phyloP scores from a whole-genome alignment of 371 early-diverging fungal species.

The Mortierella sp. region DNA sequence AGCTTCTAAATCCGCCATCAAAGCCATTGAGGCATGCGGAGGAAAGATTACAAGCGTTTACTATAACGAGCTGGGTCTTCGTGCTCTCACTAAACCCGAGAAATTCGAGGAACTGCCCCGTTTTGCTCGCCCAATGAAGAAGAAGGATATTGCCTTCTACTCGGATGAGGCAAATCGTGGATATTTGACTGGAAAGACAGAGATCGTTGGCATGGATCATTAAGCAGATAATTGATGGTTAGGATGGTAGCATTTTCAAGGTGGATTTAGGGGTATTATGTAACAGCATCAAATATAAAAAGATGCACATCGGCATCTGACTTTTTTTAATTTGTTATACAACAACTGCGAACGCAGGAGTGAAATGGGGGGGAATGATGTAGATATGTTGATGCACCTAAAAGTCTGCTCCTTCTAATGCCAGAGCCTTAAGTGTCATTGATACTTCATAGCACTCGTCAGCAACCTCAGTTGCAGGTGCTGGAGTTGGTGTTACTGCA shows the following conservation, averaged over 20 bases:
- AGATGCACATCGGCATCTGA: too few relatives aligned
- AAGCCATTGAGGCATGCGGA: conserved; percentile 85
- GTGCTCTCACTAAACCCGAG: conserved; percentile 84
- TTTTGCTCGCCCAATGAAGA: conserved; percentile 70
- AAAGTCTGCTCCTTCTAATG: conserved; percentile 52
- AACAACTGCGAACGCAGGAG: background rate
- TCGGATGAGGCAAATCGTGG: conserved; percentile 76
- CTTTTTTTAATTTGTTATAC: background rate
- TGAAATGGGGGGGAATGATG: background rate
- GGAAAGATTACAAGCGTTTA: conserved; percentile 89
- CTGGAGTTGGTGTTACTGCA: background rate
- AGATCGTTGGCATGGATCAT: conserved; percentile 56
- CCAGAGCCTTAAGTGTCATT: conserved; percentile 45
- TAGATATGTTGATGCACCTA: background rate
- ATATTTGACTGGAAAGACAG: conserved; percentile 69
- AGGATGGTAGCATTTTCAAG: background rate
- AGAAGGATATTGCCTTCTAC: conserved; percentile 75
- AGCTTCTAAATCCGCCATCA: conserved; percentile 87
- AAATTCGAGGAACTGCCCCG: conserved; percentile 80
- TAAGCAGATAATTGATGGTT: conserved; percentile 24
- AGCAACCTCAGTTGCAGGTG: conserved; percentile 15
- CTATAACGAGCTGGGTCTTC: conserved; percentile 81
- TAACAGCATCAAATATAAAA: background rate
- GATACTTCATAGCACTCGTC: conserved; percentile 54
- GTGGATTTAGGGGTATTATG: background rate